Conservation (phyloP, 2,329 filamentous ascomycete genomes). For the Ophiostoma quercus region DNA sequence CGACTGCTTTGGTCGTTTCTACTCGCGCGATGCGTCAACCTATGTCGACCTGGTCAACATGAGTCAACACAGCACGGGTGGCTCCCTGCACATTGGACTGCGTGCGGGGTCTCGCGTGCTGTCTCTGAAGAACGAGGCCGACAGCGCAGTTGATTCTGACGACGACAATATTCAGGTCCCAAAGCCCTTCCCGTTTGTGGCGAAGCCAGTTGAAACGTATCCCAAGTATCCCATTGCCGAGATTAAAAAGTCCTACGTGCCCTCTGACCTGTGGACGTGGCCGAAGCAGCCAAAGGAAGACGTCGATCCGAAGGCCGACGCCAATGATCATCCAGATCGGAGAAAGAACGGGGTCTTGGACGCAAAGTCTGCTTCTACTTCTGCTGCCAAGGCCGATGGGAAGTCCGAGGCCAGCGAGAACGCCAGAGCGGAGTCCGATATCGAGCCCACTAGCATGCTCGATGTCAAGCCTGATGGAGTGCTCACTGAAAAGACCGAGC, state of each 20-base stretch:
- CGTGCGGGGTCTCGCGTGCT: conserved; percentile 36
- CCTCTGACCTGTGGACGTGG: conserved; percentile 32
- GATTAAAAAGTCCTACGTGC: neutral
- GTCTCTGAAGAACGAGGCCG: neutral
- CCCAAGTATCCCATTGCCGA: neutral
- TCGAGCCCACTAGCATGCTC: no score
- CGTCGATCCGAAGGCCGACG: neutral
- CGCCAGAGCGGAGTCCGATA: no score
- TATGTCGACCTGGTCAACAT: conserved; percentile 58
- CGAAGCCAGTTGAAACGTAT: no score
- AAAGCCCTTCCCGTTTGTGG: no score
- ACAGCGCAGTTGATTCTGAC: no score
- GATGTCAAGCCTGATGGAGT: neutral
- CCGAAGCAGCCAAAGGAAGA: conserved; percentile 27
- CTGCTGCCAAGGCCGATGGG: no score
- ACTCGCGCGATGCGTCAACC: conserved; percentile 47
- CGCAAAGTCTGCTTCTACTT: no score
- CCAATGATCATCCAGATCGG: no score
- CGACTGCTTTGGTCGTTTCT: conserved; percentile 48
- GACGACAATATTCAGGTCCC: no score
- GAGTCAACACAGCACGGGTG: conserved; percentile 33
- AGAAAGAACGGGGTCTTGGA: no score
- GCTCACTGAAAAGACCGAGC: neutral
- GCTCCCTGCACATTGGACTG: conserved; percentile 46
- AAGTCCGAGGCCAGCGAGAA: no score